Evolutionary conservation across 169 alveolate species (phyloP).

Genomic region (Plasmodium sp.): DNA sequence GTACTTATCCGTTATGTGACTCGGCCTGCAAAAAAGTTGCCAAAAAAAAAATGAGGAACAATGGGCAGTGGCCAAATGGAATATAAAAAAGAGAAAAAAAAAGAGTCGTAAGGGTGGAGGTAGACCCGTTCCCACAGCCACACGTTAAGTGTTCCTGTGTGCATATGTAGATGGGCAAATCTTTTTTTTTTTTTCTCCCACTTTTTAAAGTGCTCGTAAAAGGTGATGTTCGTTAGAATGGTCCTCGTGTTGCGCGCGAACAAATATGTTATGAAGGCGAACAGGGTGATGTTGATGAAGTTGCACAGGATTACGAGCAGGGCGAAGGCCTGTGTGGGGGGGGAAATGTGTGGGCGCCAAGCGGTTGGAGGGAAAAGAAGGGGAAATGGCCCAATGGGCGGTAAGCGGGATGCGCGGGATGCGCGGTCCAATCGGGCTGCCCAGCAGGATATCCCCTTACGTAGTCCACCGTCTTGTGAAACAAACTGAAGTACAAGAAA

Average conservation of each 20-base stretch:
- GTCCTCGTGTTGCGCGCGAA: conserved; percentile 86
- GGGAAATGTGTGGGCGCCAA: not conserved
- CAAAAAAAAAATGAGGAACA: not conserved
- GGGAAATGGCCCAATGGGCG: not conserved
- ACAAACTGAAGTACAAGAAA: conserved; percentile 23
- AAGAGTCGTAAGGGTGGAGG: not conserved
- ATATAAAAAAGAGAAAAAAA: not conserved
- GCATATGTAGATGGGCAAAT: not conserved
- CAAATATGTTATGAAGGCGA: conserved; percentile 85
- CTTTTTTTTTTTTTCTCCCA: conserved; percentile 45
- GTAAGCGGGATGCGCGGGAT: not conserved
- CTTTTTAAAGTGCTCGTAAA: conserved; percentile 89
- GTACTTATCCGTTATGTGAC: conserved; percentile 58
- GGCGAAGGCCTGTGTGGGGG: conserved; percentile 38
- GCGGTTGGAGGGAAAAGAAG: not conserved
- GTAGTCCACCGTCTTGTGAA: conserved; percentile 20
- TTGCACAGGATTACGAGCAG: conserved; percentile 64
- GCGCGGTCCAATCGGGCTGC: not conserved
- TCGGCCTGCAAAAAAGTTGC: conserved; percentile 36
- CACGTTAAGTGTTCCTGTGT: not conserved
- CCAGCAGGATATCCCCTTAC: conserved; percentile 22
- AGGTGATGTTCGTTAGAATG: conserved; percentile 91
- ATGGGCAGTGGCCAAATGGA: not conserved
- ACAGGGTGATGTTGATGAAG: conserved; percentile 82
- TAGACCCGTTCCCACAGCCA: not conserved